Evolutionary conservation across 306 rosid genomes (phyloP).

Genomic region (Mucuna pruriens): DNA sequence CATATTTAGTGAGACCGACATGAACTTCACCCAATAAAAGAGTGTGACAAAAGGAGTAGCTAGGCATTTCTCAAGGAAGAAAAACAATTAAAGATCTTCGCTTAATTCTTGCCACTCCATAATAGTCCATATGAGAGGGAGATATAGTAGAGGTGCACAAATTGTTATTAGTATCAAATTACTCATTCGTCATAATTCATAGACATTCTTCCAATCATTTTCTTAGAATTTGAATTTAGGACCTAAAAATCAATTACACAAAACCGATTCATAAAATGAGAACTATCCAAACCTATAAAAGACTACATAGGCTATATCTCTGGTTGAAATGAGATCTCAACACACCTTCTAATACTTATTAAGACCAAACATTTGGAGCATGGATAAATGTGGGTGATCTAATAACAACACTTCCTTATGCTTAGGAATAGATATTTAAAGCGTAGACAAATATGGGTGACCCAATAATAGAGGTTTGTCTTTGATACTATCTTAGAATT

Average conservation of each 20-base stretch:
- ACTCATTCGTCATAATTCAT: not conserved
- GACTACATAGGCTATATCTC: not conserved
- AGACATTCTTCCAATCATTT: not conserved
- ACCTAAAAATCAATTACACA: not conserved
- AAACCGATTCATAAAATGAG: not conserved
- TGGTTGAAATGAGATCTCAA: not conserved
- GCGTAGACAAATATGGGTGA: not conserved
- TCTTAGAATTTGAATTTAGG: not conserved
- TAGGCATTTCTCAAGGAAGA: not conserved
- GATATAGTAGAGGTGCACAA: not conserved
- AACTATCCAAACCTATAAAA: not conserved
- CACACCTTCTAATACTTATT: not conserved
- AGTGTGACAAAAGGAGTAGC: not conserved
- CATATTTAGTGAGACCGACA: not conserved
- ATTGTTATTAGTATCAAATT: conserved; percentile 1
- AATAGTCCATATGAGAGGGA: not conserved
- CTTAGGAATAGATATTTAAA: not conserved
- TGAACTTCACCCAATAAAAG: not conserved
- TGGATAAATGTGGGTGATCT: not conserved
- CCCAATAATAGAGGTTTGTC: not conserved
- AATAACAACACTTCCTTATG: not conserved
- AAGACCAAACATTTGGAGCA: not conserved
- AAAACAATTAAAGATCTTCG: not conserved
- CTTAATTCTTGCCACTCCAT: not conserved
- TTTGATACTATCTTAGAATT: not conserved